Evolutionary conservation across 2,329 filamentous ascomycete genomes (phyloP).

Genomic region (Byssochlamys sp.): DNA sequence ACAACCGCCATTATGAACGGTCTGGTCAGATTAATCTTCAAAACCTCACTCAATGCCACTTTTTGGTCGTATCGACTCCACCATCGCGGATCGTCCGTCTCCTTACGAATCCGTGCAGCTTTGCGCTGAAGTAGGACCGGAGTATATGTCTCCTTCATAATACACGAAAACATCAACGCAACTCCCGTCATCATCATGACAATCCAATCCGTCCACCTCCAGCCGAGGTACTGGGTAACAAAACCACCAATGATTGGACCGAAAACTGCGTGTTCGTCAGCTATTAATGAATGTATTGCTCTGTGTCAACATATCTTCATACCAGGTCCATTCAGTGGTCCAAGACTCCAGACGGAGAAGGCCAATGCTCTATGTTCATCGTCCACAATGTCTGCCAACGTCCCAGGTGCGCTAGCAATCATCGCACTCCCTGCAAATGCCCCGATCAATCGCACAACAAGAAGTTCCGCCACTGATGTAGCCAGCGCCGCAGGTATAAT

Average conservation of each 20-base stretch:
- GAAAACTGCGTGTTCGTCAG: conserved; percentile 25
- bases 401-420: conserved; percentile 74
- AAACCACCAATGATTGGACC: conserved; percentile 74
- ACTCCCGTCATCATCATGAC: conserved; percentile 61
- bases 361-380: conserved; percentile 73
- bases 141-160: conserved; percentile 66
- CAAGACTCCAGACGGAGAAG: conserved; percentile 74
- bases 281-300: not conserved
- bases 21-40: conserved; percentile 66
- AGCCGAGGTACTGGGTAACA: conserved; percentile 59
- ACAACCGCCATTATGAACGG: conserved; percentile 69
- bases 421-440: conserved; percentile 68
- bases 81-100: conserved; percentile 61
- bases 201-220: conserved; percentile 82
- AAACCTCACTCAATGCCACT: conserved; percentile 52
- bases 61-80: conserved; percentile 74
- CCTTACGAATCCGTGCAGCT: conserved; percentile 54
- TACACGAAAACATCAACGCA: conserved; percentile 49
- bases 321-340: conserved; percentile 67
- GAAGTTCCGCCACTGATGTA: conserved; percentile 55
- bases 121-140: conserved; percentile 60
- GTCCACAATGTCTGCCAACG: conserved; percentile 70
- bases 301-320: conserved; percentile 6
- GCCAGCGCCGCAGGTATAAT: conserved; percentile 64
- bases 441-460: conserved; percentile 65